Base-by-base conservation (phyloP, 495 filamentous ascomycete species). In the Podospora australis region DNA sequence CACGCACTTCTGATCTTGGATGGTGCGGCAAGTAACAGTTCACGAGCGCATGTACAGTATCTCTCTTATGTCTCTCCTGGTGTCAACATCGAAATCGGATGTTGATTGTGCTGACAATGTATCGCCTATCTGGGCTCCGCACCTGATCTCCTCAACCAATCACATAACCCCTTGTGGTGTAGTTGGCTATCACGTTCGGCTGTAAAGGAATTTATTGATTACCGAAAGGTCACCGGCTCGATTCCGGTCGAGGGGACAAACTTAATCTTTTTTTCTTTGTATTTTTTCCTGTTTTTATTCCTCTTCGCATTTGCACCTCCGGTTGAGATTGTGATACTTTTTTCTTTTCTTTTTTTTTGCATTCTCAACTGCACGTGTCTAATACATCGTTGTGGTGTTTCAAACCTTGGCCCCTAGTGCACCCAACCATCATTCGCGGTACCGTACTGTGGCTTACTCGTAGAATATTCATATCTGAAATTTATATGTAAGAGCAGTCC, bases 161-260 rank as follows among this genome's bases (percentile, higher is more conserved):
- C 17, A 43, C 25, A 43, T n/a, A n/a, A 43, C 40, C 40, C 40
- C 40, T 43, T 43, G 40, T 43, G 40, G 40, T 43, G 40, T 43
- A 43, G 40, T 43, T 43, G 40, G 40, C 40, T 43, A 43, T 43
- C 40, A 43, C 40, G 40, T 43, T 43, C 40, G 40, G 40, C 40
- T 43, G 40, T 43, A 43, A 43, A 43, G 40, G 40, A 43, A 43
- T 43, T 43, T 43, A 43, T 43, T 43, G 40, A 43, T 43, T n/a
- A 43, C 40, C 40, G 40, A 43, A 43, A 43, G 40, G 40, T 43
- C 40, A 43, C 40, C 40, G 40, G 40, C 40, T 43, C 40, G 40
- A 43, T 43, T 43, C 40, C 40, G 40, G 40, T 43, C 40, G 40
- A 43, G 40, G 40, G 40, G 40, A n/a, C n/a, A n/a, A n/a, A n/a